Percentiles rank a stretch among this genome's conserved stretches.
phyloP scores from a whole-genome alignment of 352 stramenopile species.

The Phytopythium helicoides region DNA sequence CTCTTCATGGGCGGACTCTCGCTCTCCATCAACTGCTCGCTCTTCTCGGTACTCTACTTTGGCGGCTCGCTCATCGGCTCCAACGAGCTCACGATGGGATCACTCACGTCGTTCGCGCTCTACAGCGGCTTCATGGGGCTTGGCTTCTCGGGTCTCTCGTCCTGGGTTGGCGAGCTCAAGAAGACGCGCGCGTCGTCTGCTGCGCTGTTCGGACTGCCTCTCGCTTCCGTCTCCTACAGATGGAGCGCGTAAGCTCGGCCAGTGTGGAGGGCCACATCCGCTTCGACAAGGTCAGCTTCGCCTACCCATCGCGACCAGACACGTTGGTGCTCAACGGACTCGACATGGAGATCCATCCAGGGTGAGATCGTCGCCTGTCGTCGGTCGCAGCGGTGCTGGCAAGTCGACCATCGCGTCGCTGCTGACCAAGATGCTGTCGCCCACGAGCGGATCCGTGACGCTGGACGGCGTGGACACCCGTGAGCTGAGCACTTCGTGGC shows the following conservation, averaged over 20 bases:
- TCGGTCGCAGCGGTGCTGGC: conserved; percentile 81
- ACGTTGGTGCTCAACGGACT: conserved; percentile 61
- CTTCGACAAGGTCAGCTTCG: conserved; percentile 82
- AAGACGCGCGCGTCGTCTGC: conserved; percentile 71
- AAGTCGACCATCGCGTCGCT: conserved; percentile 84
- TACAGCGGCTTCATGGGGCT: conserved; percentile 92
- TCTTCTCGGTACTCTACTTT: conserved; percentile 91
- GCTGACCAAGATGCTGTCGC: conserved; percentile 75
- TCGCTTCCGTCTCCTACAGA: conserved; percentile 36
- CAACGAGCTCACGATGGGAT: conserved; percentile 87
- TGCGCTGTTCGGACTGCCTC: conserved; percentile 70
- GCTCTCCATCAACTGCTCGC: conserved; percentile 85
- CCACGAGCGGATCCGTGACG: conserved; percentile 51
- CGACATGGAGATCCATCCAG: conserved; percentile 67
- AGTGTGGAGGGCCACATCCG: conserved; percentile 59
- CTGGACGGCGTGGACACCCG: conserved; percentile 74
- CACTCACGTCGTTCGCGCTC: conserved; percentile 88
- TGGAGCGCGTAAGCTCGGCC: conserved; percentile 37
- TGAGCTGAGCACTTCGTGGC: conserved; percentile 60
- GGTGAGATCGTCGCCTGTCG: conserved; percentile 83
- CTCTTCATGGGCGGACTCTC: conserved; percentile 90
- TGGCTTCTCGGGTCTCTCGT: conserved; percentile 86
- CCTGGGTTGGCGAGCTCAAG: conserved; percentile 76
- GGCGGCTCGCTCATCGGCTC: conserved; percentile 82
- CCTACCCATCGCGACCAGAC: conserved; percentile 79